Percentiles rank a stretch among this genome's conserved stretches.
Evolutionary conservation across 2,329 filamentous ascomycete species (phyloP).

Genomic region (Penicillium sp.): DNA sequence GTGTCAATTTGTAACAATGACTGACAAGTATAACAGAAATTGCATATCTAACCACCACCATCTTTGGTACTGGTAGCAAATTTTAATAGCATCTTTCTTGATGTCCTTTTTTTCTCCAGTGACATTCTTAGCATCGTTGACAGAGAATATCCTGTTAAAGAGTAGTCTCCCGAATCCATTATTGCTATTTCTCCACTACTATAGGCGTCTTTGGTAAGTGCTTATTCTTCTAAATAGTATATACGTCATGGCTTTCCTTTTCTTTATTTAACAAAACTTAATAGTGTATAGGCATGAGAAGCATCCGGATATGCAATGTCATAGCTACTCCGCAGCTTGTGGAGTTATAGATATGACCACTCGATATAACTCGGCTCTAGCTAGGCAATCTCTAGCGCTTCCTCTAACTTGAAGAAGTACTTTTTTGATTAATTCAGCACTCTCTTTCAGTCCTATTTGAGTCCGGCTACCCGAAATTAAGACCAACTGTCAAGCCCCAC

Average conservation of each 20-base stretch:
- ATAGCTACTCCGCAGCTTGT: not conserved
- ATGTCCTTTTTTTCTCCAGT: not conserved
- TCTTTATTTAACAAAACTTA: not conserved
- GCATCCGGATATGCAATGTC: not conserved
- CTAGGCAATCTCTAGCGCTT: not conserved
- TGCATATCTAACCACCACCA: conserved; percentile 8
- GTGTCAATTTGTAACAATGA: conserved; percentile 6
- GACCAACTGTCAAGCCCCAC: not conserved
- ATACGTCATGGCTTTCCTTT: no score
- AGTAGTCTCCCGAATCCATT: not conserved
- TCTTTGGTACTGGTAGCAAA: not conserved
- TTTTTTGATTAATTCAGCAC: not conserved
- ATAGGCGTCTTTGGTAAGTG: not conserved
- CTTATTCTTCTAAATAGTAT: not conserved
- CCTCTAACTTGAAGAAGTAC: not conserved
- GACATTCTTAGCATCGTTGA: not conserved
- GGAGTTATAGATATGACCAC: not conserved
- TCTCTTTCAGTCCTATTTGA: not conserved
- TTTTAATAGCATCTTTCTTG: no score
- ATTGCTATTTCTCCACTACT: not conserved
- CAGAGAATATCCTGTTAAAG: not conserved
- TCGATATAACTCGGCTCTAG: not conserved
- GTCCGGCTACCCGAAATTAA: not conserved
- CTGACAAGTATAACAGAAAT: not conserved
- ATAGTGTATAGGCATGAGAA: not conserved